Conservation (phyloP, 2,329 filamentous ascomycete genomes). For the Penicillium sclerotigenum region DNA sequence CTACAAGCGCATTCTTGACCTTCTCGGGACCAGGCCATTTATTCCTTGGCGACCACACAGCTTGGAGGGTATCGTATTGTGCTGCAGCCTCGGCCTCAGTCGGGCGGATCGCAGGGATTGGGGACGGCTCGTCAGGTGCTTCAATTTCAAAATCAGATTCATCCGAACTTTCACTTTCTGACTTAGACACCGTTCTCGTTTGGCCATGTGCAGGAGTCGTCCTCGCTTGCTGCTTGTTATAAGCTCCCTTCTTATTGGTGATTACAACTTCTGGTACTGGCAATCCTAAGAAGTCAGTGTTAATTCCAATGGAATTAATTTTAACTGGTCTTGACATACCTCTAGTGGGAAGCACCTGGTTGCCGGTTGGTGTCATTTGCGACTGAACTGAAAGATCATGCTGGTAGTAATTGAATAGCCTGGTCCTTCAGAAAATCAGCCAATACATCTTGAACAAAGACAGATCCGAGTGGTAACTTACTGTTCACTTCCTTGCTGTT, state of each 20-base stretch:
- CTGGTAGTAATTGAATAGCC: slow-evolving; percentile 28
- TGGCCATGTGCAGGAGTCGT: slow-evolving; percentile 9
- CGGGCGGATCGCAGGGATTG: slow-evolving; percentile 53
- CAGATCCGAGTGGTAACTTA: slow-evolving; percentile 11
- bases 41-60: slow-evolving; percentile 58
- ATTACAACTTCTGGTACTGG: slow-evolving; percentile 11
- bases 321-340: not conserved
- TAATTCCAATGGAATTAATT: not conserved
- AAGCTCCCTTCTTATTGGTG: slow-evolving; percentile 16
- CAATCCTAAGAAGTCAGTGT: not conserved
- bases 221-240: slow-evolving; percentile 25
- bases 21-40: slow-evolving; percentile 49
- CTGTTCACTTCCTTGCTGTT: slow-evolving; percentile 28
- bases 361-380: slow-evolving; percentile 8
- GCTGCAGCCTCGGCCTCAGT: slow-evolving; percentile 52
- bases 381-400: slow-evolving; percentile 28
- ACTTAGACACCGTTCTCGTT: slow-evolving; percentile 33
- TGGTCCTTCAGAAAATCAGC: slow-evolving; percentile 1
- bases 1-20: slow-evolving; percentile 54
- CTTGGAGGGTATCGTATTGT: slow-evolving; percentile 59
- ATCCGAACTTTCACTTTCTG: slow-evolving; percentile 50
- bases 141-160: slow-evolving; percentile 52
- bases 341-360: not conserved
- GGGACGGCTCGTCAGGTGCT: slow-evolving; percentile 53
- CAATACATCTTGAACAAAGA: not conserved